Conservation (phyloP, 2,329 filamentous ascomycete genomes). For the Pezicula radicicola region DNA sequence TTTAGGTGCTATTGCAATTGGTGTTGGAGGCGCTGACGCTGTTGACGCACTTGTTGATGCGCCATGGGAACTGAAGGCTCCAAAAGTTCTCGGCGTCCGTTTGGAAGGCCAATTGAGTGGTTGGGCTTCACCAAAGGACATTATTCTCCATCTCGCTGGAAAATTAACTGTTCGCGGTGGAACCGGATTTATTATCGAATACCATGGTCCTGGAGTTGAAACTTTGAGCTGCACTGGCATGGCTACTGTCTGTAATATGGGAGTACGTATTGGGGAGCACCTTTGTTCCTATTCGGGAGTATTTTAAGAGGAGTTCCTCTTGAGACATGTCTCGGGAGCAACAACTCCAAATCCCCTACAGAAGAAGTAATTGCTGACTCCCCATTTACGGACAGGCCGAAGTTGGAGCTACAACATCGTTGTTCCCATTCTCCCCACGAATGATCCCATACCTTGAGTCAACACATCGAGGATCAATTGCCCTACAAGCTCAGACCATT, state of each 20-base stretch:
- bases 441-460: conserved; percentile 84
- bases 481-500: conserved; percentile 26
- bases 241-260: conserved; percentile 87
- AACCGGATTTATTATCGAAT: conserved; percentile 93
- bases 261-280: conserved; percentile 39
- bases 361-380: no score
- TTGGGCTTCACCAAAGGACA: conserved; percentile 94
- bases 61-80: conserved; percentile 96
- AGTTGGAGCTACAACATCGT: conserved; percentile 76
- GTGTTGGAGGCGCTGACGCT: conserved; percentile 94
- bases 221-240: conserved; percentile 89
- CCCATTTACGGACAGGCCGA: conserved; percentile 47
- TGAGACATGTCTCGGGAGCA: no score
- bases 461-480: conserved; percentile 63
- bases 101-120: conserved; percentile 80
- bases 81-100: conserved; percentile 82
- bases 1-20: conserved; percentile 89
- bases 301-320: no score
- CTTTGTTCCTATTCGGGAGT: no score
- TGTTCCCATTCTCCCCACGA: conserved; percentile 84
- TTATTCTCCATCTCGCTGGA: conserved; percentile 87
- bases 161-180: conserved; percentile 89
- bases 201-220: conserved; percentile 85
- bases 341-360: no score
- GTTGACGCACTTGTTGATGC: conserved; percentile 95